Evolutionary conservation across 768 basidiomycete species (phyloP), one percentile per base, ranked within the genome.

Genomic region (Boletellus sp.): DNA sequence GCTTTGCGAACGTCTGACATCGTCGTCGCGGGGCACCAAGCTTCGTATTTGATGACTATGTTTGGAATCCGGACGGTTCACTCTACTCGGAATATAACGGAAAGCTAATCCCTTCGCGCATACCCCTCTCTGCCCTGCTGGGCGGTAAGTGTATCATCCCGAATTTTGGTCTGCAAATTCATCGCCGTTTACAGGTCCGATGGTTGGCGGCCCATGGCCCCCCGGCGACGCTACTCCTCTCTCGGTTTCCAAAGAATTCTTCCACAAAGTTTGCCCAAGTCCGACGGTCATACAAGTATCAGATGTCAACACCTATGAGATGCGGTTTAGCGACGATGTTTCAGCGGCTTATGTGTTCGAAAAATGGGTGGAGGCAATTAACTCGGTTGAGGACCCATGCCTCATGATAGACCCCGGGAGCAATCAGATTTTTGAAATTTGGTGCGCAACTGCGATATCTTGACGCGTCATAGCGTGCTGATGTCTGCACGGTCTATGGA

Each of bases 31-130:
- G 40, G 26, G 12, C 13, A 23, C 38, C 11, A 54, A 74, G 76
- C 6, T 71, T 68, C 31, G 75, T 76, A 15, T 76, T 76, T 48
- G 64, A 73, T 35, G 70, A 77, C 48, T 76, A 74, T 47, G 60
- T 69, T 19, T 76, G 74, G 75, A 69, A 70, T 10, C 46, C 57
- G 12, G 57, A 70, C 34, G 58, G 68, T 2, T 64, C 68, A 17
- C 58, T 58, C 8, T 77, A 72, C 55, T 62, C 74, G 6, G 61
- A 65, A 13, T 74, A 62, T 48, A 63, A 70, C 45, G 70, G 66
- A 11, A 67, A 69, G 19, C 46, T 56, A 15, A 71, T 72, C 13
- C 73, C 75, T 28, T 72, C 74, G 0, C 69, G 65, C 11, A 68
- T 71, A 31, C 77, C 75, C 3, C 54, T 77, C n/a, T 68, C 71